These are phyloP conservation scores for Chrysosporium keratinophilum DNA, from an alignment of 2,329 filamentous ascomycete genomes.

Conservation along the genomic window DNA sequence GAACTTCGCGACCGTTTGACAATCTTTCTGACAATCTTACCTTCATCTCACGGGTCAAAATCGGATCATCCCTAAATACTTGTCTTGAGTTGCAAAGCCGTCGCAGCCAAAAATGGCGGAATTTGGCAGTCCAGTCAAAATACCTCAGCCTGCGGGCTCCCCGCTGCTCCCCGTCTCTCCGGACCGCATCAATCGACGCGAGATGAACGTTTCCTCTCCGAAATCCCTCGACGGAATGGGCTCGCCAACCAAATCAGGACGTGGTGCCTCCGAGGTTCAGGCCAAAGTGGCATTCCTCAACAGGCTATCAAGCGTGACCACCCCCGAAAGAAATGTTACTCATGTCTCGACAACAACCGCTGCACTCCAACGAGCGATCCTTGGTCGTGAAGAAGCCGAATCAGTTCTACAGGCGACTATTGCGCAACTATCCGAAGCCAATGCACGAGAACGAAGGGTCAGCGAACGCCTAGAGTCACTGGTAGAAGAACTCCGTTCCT, in stretches of 20 bases:
- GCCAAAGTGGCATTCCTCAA: conserved; percentile 42
- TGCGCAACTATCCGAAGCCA: conserved; percentile 33
- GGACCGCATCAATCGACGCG: conserved; percentile 41
- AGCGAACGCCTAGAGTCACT: conserved; percentile 37
- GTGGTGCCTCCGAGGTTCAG: conserved; percentile 37
- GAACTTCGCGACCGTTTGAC: background rate
- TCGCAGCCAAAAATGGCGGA: background rate
- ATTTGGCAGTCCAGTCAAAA: conserved; percentile 14
- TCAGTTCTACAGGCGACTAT: conserved; percentile 28
- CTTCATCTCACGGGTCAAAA: background rate
- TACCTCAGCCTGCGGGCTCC: conserved; percentile 22
- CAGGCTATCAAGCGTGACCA: conserved; percentile 26
- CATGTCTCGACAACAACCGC: conserved; percentile 32
- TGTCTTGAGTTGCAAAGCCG: background rate
- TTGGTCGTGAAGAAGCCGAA: conserved; percentile 40
- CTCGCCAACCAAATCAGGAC: conserved; percentile 29
- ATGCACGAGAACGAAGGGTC: conserved; percentile 36
- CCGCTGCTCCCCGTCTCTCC: conserved; percentile 39
- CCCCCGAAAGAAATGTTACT: conserved; percentile 24
- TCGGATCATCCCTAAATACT: too few species aligned
- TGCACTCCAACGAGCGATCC: conserved; percentile 36
- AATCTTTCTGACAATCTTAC: background rate
- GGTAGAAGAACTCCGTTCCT: conserved; percentile 43
- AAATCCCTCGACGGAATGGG: conserved; percentile 28
- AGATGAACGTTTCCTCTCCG: conserved; percentile 32